A percentile compares a stretch with the other conserved stretches of the same genome.
These are phyloP conservation scores for Mycena sanguinolenta DNA, from an alignment of 768 basidiomycete species.

Conservation along the genomic window DNA sequence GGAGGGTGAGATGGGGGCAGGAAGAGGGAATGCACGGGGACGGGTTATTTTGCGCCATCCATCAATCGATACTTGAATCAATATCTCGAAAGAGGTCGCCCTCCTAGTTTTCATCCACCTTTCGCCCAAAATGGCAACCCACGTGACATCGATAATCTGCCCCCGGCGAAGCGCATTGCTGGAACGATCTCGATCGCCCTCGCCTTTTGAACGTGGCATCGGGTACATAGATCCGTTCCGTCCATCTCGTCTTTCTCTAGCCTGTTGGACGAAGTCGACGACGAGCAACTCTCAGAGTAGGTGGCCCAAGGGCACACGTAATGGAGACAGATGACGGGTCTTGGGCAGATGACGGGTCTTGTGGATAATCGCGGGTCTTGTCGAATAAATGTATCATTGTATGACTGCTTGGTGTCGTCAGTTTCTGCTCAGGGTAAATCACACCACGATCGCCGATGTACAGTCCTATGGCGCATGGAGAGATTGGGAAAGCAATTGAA, in stretches of 20 bases:
- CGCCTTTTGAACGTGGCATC: not conserved
- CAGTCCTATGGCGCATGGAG: too few relatives aligned
- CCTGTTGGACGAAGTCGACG: not conserved
- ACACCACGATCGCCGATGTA: not conserved
- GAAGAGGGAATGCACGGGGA: not conserved
- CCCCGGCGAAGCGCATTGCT: not conserved
- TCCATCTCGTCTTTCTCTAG: not conserved
- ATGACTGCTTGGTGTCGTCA: not conserved
- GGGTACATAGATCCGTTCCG: too few relatives aligned
- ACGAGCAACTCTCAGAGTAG: too few relatives aligned
- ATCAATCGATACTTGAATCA: constrained; percentile 25
- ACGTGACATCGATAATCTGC: not conserved
- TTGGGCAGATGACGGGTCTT: too few relatives aligned
- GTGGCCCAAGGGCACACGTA: not conserved
- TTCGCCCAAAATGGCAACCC: constrained; percentile 3
- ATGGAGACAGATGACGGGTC: constrained; percentile 8
- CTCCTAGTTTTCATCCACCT: not conserved
- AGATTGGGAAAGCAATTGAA: too few relatives aligned
- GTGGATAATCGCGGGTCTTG: too few relatives aligned
- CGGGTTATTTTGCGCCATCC: not conserved
- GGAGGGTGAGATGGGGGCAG: not conserved
- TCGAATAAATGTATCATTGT: too few relatives aligned
- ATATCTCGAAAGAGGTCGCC: constrained; percentile 6
- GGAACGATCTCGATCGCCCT: not conserved
- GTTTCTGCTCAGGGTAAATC: not conserved